These are phyloP conservation scores for Fusarium stilboides DNA, from an alignment of 2,329 filamentous ascomycete genomes.

Conservation along the genomic window DNA sequence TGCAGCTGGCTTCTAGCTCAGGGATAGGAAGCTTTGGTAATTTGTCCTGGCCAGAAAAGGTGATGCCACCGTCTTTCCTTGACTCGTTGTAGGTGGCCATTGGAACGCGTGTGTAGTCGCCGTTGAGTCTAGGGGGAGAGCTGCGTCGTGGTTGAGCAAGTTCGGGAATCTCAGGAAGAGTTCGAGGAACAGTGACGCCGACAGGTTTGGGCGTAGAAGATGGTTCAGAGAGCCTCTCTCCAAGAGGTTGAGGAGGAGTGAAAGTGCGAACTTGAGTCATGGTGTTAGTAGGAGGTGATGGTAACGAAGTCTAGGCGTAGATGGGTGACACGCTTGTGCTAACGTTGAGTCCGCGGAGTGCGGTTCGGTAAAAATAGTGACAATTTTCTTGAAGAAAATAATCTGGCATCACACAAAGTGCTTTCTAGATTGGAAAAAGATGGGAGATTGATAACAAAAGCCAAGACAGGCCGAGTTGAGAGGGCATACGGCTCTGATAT, in stretches of 20 bases:
- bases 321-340: conserved; percentile 83
- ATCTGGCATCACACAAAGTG: conserved; percentile 77
- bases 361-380: conserved; percentile 94
- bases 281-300: conserved; percentile 49
- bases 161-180: conserved; percentile 56
- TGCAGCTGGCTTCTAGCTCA: conserved; percentile 82
- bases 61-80: conserved; percentile 79
- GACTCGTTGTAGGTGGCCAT: conserved; percentile 70
- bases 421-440: conserved; percentile 24
- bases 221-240: conserved; percentile 73
- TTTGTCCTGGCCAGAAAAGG: conserved; percentile 89
- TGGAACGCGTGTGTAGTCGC: conserved; percentile 61
- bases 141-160: conserved; percentile 43
- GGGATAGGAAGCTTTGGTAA: conserved; percentile 95
- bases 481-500: conserved; percentile 48
- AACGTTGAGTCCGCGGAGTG: conserved; percentile 87
- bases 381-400: conserved; percentile 91
- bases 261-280: conserved; percentile 59
- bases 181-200: conserved; percentile 58
- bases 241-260: conserved; percentile 79
- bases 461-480: conserved; percentile 19
- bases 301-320: conserved; percentile 70
- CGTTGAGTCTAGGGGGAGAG: conserved; percentile 46
- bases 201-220: conserved; percentile 40
- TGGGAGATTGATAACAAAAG: conserved; percentile 22